These are phyloP conservation scores for Capronia americana DNA, from an alignment of 2,329 filamentous ascomycete species.

Conservation along the genomic window DNA sequence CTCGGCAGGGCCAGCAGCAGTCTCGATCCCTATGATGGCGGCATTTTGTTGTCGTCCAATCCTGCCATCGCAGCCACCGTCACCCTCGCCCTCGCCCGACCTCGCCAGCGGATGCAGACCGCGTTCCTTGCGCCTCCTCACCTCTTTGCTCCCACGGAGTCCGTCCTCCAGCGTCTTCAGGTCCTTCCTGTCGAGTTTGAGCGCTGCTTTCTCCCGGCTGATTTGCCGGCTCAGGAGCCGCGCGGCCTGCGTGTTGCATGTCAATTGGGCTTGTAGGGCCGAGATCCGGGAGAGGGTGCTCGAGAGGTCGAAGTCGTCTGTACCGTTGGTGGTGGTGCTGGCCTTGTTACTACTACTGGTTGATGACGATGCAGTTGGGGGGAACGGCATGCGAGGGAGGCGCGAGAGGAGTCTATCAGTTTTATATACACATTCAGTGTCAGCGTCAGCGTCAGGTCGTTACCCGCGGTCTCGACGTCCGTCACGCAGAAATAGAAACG, in stretches of 20 bases:
- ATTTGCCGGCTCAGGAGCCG: slow-evolving; percentile 52
- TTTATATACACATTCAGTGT: no score
- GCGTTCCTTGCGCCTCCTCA: slow-evolving; percentile 47
- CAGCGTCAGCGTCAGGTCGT: not conserved
- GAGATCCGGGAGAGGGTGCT: slow-evolving; percentile 45
- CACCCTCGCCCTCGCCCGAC: slow-evolving; percentile 34
- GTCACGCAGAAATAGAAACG: not conserved
- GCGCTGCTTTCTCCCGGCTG: slow-evolving; percentile 50
- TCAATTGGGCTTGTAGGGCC: slow-evolving; percentile 48
- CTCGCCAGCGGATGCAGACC: slow-evolving; percentile 43
- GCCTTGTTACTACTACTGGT: not conserved
- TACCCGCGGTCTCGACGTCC: no score
- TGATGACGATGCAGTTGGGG: slow-evolving; percentile 42
- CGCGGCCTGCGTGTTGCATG: slow-evolving; percentile 49
- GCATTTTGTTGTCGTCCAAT: slow-evolving; percentile 43
- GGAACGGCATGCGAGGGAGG: slow-evolving; percentile 55
- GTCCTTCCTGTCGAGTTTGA: slow-evolving; percentile 49
- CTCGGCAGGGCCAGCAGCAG: slow-evolving; percentile 15
- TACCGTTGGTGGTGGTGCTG: not conserved
- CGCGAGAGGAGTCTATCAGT: slow-evolving; percentile 43
- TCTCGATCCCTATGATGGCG: slow-evolving; percentile 10
- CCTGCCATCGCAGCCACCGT: no score
- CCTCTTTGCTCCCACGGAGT: slow-evolving; percentile 48
- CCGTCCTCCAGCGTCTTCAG: slow-evolving; percentile 53
- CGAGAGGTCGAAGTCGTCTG: slow-evolving; percentile 55